These are phyloP conservation scores for Solanum hybrid DNA, from an alignment of 305 asterid species.

Conservation along the genomic window DNA sequence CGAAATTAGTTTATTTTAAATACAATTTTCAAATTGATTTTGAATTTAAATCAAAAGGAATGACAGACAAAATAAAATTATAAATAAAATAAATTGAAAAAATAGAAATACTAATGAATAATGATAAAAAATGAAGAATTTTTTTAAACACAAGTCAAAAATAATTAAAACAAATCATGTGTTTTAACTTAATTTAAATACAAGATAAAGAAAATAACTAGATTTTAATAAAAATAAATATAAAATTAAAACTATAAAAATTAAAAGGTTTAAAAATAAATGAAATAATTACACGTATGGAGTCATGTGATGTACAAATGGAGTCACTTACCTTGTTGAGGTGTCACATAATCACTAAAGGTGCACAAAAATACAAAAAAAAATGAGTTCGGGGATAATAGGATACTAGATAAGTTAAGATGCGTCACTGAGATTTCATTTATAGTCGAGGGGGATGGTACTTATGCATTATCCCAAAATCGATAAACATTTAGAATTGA, in stretches of 20 bases:
- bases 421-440: not conserved
- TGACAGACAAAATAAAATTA: not conserved
- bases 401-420: not conserved
- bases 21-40: too few species aligned
- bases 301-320: not conserved
- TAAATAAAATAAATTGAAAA: too few species aligned
- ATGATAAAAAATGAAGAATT: not conserved
- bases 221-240: too few species aligned
- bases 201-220: too few species aligned
- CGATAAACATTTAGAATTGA: not conserved
- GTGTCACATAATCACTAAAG: not conserved
- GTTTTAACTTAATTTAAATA: not conserved
- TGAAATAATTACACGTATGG: not conserved
- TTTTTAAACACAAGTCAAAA: not conserved
- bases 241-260: not conserved
- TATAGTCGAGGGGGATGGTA: not conserved
- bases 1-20: too few species aligned
- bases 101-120: not conserved
- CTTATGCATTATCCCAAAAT: not conserved
- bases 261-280: too few species aligned
- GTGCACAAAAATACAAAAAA: not conserved
- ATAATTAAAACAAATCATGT: too few species aligned
- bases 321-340: not conserved
- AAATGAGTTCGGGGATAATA: not conserved
- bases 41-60: too few species aligned